These are phyloP conservation scores for Podospora comata DNA, from an alignment of 495 filamentous ascomycete genomes.

Conservation along the genomic window DNA sequence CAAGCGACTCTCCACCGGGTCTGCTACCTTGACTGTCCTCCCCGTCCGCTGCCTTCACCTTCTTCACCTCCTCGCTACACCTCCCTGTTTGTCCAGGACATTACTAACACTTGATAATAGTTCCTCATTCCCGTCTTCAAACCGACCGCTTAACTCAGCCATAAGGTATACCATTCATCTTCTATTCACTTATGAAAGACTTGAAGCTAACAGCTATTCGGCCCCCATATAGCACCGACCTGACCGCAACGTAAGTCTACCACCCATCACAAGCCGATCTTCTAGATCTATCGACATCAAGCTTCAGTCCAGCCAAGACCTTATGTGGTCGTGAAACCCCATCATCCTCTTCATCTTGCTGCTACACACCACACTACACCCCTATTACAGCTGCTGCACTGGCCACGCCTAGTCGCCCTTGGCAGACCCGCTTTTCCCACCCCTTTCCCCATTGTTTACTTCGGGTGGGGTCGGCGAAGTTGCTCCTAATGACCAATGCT, in stretches of 20 bases:
- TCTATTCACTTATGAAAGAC: background rate
- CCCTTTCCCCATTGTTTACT: background rate
- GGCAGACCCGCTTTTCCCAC: background rate
- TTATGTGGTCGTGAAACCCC: background rate
- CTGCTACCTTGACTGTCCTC: background rate
- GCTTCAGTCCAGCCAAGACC: background rate
- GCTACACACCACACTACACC: background rate
- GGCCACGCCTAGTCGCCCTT: background rate
- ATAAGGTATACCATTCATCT: background rate
- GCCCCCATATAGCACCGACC: background rate
- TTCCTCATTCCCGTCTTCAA: background rate
- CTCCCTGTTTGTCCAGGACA: background rate
- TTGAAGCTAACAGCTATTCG: background rate
- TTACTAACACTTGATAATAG: background rate
- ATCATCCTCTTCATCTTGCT: background rate
- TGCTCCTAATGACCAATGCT: background rate
- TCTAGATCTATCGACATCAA: background rate
- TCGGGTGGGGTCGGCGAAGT: background rate
- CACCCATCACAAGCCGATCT: background rate
- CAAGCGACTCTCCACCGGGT: background rate
- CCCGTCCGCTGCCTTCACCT: background rate
- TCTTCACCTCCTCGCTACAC: background rate
- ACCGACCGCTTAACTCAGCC: background rate
- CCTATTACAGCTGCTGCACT: background rate
- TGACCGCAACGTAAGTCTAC: background rate